Conservation (phyloP, 2,329 filamentous ascomycete species). For the Fusarium coffeatum region DNA sequence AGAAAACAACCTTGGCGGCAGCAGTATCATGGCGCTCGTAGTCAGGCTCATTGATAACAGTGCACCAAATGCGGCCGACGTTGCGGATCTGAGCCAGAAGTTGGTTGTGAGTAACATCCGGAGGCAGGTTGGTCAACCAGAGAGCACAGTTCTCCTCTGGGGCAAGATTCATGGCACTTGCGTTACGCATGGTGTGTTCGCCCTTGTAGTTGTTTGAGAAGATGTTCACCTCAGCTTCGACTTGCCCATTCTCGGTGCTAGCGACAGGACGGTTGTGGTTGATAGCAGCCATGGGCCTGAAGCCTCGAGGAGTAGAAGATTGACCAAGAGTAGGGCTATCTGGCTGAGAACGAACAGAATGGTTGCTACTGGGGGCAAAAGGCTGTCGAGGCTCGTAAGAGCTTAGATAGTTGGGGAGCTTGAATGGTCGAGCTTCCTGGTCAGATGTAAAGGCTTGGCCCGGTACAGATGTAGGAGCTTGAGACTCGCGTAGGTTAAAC, state of each 20-base stretch:
- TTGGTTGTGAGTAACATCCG: slow-evolving; percentile 54
- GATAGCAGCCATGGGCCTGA: slow-evolving; percentile 43
- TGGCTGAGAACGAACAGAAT: neutral
- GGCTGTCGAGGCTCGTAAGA: neutral
- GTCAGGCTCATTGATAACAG: slow-evolving; percentile 63
- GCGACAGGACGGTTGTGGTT: neutral
- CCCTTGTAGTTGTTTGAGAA: slow-evolving; percentile 54
- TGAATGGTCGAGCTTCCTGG: neutral
- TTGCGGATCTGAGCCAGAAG: slow-evolving; percentile 59
- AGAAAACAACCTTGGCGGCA: slow-evolving; percentile 65
- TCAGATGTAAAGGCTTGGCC: neutral
- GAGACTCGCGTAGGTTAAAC: neutral
- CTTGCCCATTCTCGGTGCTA: neutral
- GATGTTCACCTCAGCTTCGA: neutral
- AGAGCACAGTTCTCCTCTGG: slow-evolving; percentile 60
- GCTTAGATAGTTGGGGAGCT: slow-evolving; percentile 8
- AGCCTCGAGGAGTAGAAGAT: slow-evolving; percentile 17
- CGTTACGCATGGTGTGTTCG: slow-evolving; percentile 52
- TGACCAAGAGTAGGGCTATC: neutral
- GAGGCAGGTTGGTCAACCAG: slow-evolving; percentile 64
- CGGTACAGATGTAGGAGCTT: neutral
- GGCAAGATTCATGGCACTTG: slow-evolving; percentile 49
- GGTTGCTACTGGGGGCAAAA: neutral
- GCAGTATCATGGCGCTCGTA: slow-evolving; percentile 51
- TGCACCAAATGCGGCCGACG: slow-evolving; percentile 63